phyloP scores from a whole-genome alignment of 2,329 filamentous ascomycete species.

The Xylaria sp. region DNA sequence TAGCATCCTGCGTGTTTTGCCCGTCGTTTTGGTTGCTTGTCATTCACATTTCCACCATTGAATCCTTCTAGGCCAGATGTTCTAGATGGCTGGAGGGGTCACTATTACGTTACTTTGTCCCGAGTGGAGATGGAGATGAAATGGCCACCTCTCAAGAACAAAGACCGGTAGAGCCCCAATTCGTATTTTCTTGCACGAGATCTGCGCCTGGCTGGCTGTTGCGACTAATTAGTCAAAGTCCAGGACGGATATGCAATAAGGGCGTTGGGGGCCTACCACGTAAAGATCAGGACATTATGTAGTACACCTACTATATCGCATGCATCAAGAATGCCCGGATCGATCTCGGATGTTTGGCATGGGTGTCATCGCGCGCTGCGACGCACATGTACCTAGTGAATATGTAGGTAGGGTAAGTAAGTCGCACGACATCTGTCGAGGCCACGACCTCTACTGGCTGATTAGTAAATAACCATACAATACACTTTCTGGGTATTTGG shows the following conservation, averaged over 20 bases:
- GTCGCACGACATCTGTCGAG: constrained; percentile 32
- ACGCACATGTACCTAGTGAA: constrained; percentile 20
- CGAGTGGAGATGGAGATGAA: neutral
- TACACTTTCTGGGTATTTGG: constrained; percentile 13
- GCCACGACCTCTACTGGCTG: constrained; percentile 5
- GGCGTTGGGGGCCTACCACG: constrained; percentile 12
- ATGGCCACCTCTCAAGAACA: constrained; percentile 2
- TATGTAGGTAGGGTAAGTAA: constrained; percentile 26
- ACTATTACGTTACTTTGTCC: constrained; percentile 5
- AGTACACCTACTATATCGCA: constrained; percentile 11
- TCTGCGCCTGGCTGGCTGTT: constrained; percentile 4
- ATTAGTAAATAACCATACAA: constrained; percentile 27
- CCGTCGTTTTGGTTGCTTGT: constrained; percentile 18
- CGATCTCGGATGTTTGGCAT: constrained; percentile 29
- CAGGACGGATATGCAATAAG: neutral
- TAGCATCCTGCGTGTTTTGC: constrained; percentile 1
- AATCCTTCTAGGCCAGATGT: constrained; percentile 17
- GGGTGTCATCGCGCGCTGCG: constrained; percentile 22
- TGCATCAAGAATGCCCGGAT: constrained; percentile 25
- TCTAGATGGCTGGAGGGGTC: constrained; percentile 3
- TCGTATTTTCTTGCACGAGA: constrained; percentile 2
- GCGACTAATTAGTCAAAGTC: constrained; percentile 5
- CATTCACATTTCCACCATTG: constrained; percentile 9
- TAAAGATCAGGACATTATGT: constrained; percentile 12
- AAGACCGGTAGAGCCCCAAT: neutral